Conservation (phyloP, 768 basidiomycete genomes). For the Dioszegia aurantiaca region DNA sequence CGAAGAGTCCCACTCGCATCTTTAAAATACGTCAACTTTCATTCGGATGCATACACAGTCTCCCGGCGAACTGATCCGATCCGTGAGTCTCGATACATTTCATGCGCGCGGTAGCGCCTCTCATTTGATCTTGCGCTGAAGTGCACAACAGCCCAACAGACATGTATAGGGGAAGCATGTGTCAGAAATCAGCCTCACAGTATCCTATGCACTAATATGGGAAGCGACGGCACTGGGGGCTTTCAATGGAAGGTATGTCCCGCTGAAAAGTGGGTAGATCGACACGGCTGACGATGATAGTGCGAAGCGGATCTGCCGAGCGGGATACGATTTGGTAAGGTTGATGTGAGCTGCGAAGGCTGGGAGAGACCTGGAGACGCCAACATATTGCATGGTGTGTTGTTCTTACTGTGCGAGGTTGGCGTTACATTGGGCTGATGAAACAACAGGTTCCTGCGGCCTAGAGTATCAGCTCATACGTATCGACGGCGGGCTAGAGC, state of each 20-base stretch:
- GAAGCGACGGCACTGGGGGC: slow-evolving; percentile 66
- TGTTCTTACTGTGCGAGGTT: too few species aligned
- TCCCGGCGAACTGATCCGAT: slow-evolving; percentile 67
- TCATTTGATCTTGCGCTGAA: not conserved
- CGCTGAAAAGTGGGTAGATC: not conserved
- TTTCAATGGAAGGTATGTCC: slow-evolving; percentile 85
- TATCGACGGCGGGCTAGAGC: slow-evolving; percentile 51
- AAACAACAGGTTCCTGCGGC: slow-evolving; percentile 70
- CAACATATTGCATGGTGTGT: slow-evolving; percentile 75
- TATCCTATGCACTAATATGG: slow-evolving; percentile 76
- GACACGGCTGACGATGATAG: slow-evolving; percentile 52
- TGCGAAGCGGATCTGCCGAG: slow-evolving; percentile 88
- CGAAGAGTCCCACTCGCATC: slow-evolving; percentile 69
- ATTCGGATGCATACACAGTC: slow-evolving; percentile 64
- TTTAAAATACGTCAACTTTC: slow-evolving; percentile 75
- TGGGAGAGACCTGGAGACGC: slow-evolving; percentile 79
- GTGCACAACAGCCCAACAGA: slow-evolving; percentile 62
- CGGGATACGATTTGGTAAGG: slow-evolving; percentile 73
- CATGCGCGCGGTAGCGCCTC: too few species aligned
- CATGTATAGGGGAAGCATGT: slow-evolving; percentile 77
- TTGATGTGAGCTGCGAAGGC: slow-evolving; percentile 87
- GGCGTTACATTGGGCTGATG: not conserved
- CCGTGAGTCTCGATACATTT: slow-evolving; percentile 51
- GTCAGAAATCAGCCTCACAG: slow-evolving; percentile 73
- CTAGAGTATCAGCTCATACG: slow-evolving; percentile 78